A percentile compares a stretch with the other conserved stretches of the same genome.
phyloP scores from a whole-genome alignment of 2,329 filamentous ascomycete species.

The Alternaria angustiovoidea region DNA sequence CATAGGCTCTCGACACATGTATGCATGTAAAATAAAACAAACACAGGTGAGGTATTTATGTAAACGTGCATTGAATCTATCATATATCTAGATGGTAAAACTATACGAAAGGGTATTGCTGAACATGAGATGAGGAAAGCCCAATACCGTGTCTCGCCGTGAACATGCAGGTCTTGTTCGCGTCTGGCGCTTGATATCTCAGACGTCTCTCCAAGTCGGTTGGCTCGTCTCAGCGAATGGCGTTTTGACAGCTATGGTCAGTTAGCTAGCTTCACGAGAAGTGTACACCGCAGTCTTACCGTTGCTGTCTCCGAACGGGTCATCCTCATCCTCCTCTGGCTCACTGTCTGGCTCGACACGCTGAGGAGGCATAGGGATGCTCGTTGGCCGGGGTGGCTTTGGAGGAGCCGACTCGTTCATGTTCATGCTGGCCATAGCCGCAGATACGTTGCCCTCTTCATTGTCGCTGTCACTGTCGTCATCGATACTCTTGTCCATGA shows the following conservation, averaged over 20 bases:
- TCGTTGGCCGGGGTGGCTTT: conserved; percentile 59
- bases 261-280: conserved; percentile 12
- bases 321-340: conserved; percentile 70
- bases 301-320: conserved; percentile 87
- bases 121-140: conserved; percentile 4
- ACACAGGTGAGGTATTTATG: background rate
- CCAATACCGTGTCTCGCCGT: conserved; percentile 3
- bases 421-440: conserved; percentile 56
- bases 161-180: background rate
- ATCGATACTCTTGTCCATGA: conserved; percentile 86
- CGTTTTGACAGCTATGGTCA: conserved; percentile 60
- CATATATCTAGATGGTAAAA: background rate
- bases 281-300: conserved; percentile 44
- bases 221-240: conserved; percentile 51
- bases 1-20: background rate
- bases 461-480: conserved; percentile 71
- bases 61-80: background rate
- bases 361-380: conserved; percentile 49
- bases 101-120: conserved; percentile 11
- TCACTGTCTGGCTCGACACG: conserved; percentile 64
- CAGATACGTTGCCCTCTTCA: conserved; percentile 41
- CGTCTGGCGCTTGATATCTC: background rate
- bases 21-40: background rate
- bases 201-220: conserved; percentile 52
- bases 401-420: conserved; percentile 56